Evolutionary conservation across 2,329 filamentous ascomycete species (phyloP).

Genomic region (Aspergillus proliferans): DNA sequence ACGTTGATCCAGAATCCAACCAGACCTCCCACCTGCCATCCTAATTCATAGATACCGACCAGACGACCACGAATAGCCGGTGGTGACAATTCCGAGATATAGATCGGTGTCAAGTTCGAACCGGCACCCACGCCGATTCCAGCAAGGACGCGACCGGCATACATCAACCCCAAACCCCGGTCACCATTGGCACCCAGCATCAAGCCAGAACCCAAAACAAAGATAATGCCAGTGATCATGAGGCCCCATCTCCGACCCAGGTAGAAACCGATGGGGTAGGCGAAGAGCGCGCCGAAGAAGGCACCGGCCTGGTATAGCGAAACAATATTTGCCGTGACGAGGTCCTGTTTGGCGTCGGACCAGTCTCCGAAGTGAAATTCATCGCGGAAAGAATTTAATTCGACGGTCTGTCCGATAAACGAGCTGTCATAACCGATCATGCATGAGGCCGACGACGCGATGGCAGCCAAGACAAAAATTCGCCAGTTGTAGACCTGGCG

Average conservation of each 20-base stretch:
- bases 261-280: conserved; percentile 61
- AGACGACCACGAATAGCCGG: conserved; percentile 54
- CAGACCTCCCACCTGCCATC: conserved; percentile 49
- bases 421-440: conserved; percentile 63
- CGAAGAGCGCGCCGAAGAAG: conserved; percentile 71
- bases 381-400: conserved; percentile 60
- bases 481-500: conserved; percentile 56
- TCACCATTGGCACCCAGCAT: conserved; percentile 62
- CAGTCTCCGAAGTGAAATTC: conserved; percentile 61
- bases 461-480: conserved; percentile 49
- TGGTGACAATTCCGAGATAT: conserved; percentile 53
- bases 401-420: conserved; percentile 72
- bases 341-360: conserved; percentile 32
- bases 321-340: conserved; percentile 69
- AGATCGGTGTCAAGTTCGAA: conserved; percentile 55
- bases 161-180: conserved; percentile 57
- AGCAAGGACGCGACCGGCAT: conserved; percentile 52
- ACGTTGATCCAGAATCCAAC: conserved; percentile 48
- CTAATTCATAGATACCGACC: conserved; percentile 54
- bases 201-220: conserved; percentile 64
- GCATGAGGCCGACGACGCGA: conserved; percentile 53
- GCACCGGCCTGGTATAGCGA: conserved; percentile 77
- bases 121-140: conserved; percentile 53
- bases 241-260: conserved; percentile 62
- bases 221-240: conserved; percentile 55